A percentile compares a stretch with the other conserved stretches of the same genome.
These are phyloP conservation scores for Tetracladium setigerum DNA, from an alignment of 495 filamentous ascomycete species.

Conservation along the genomic window DNA sequence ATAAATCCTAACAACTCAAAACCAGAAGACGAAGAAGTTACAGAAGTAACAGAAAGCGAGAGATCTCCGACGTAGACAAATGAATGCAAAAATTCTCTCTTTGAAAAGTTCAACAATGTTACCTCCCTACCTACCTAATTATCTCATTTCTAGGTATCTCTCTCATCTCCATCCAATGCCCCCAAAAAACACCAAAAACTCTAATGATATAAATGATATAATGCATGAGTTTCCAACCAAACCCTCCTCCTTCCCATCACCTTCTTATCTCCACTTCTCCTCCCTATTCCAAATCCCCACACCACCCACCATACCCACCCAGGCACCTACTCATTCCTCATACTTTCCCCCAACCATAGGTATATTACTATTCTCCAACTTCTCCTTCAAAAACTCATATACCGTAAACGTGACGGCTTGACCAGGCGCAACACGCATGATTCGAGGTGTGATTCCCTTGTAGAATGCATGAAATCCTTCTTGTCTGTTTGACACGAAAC, in stretches of 20 bases:
- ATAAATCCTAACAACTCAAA: too few species aligned
- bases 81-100: too few species aligned
- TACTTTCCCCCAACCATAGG: constrained; percentile 60
- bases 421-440: constrained; percentile 95
- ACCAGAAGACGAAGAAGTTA: too few species aligned
- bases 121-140: too few species aligned
- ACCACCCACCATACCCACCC: background rate
- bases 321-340: constrained; percentile 57
- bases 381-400: constrained; percentile 82
- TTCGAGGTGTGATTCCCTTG: constrained; percentile 95
- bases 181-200: background rate
- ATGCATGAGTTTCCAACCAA: too few species aligned
- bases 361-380: constrained; percentile 65
- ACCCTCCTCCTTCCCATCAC: background rate
- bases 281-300: background rate
- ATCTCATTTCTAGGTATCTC: too few species aligned
- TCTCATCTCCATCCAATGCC: too few species aligned
- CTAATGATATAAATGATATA: background rate
- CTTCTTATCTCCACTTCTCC: background rate
- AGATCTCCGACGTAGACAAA: too few species aligned
- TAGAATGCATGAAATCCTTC: constrained; percentile 94
- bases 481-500: constrained; percentile 37
- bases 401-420: constrained; percentile 98
- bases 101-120: too few species aligned
- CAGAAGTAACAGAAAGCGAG: too few species aligned